Base-by-base conservation (phyloP, 2,329 filamentous ascomycete genomes). In the Trichoderma simmonsii region DNA sequence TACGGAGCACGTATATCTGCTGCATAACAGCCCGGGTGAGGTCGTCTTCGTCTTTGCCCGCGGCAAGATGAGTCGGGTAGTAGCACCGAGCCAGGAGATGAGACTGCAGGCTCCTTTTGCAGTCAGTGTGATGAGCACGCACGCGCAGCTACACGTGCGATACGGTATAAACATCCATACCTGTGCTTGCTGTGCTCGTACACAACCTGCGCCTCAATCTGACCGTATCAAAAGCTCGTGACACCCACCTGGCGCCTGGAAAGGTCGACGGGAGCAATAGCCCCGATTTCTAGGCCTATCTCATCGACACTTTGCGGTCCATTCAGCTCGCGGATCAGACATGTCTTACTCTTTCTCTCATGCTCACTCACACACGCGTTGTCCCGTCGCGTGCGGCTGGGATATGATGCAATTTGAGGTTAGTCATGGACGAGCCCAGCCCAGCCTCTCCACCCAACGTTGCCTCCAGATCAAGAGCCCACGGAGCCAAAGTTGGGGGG, bases 311-410 rank as follows among this genome's bases (percentile, higher is more conserved):
- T 54, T 54, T 54, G 48, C 48, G 48, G 21, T 24, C 48, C 48
- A 54, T 54, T 54, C 48, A 54, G 48, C 48, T 54, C 48, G n/a
- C 48, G 21, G 34, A 36, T 36, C 34, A 36, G 60, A 43, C 60
- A 5, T 48, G 61, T 36, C 21, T 56, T 51, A 48, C 32, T 18
- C 43, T n/a, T n/a, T 43, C 30, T 21, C 48, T 21, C 56, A n/a
- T 7, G 28, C 48, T 32, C 28, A 32, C 56, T 60, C 15, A 36
- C n/a, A 36, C n/a, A 18, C 51, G 24, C 51, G n/a, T 28, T 24
- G 30, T n/a, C 30, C 30, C 18, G 30, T 39, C 28, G 63, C 64
- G 51, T 67, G 64, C 64, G 64, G 64, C 64, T 67, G 64, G 64
- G 39, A 24, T 21, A 67, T 39, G 51, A 14, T 59, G 51, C 51